Evolutionary conservation across 768 basidiomycete genomes (phyloP).

Genomic region (Tricholoma hemisulphureum): DNA sequence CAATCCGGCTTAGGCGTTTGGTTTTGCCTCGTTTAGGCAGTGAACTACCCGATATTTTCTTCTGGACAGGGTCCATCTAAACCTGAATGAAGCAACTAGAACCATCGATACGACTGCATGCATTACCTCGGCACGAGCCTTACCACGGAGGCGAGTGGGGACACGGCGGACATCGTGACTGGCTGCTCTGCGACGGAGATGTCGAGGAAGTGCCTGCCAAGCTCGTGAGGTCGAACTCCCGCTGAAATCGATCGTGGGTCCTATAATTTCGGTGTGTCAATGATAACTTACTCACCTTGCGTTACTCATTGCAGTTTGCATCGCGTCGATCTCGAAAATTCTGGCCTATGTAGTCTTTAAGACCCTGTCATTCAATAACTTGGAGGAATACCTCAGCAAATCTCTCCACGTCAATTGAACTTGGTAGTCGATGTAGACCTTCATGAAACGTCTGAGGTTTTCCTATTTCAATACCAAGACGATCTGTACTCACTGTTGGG

Average conservation of each 20-base stretch:
- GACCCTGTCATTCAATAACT: not conserved
- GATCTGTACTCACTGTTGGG: conserved; percentile 35
- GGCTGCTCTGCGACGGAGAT: conserved; percentile 88
- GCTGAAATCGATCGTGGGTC: conserved; percentile 36
- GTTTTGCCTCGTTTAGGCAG: conserved; percentile 65
- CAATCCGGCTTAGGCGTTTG: conserved; percentile 56
- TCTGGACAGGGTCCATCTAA: conserved; percentile 49
- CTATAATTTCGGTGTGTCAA: not conserved
- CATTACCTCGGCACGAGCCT: conserved; percentile 78
- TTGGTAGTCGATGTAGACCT: conserved; percentile 66
- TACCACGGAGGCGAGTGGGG: conserved; percentile 76
- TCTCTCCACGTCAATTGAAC: conserved; percentile 80
- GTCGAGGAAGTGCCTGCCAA: conserved; percentile 92
- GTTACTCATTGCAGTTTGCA: conserved; percentile 83
- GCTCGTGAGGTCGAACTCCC: conserved; percentile 72
- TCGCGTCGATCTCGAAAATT: conserved; percentile 85
- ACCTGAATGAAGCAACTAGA: not conserved
- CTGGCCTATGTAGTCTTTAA: conserved; percentile 55
- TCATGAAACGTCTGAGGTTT: not conserved
- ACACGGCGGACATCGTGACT: conserved; percentile 93
- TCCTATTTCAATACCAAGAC: not conserved
- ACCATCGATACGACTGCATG: not conserved
- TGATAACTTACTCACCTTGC: conserved; percentile 51
- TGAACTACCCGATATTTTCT: conserved; percentile 39
- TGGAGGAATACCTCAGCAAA: conserved; percentile 68